A percentile compares a stretch with the other conserved stretches of the same genome.
Conservation (phyloP, 768 basidiomycete species). For the Lepiota brunneoincarnata region DNA sequence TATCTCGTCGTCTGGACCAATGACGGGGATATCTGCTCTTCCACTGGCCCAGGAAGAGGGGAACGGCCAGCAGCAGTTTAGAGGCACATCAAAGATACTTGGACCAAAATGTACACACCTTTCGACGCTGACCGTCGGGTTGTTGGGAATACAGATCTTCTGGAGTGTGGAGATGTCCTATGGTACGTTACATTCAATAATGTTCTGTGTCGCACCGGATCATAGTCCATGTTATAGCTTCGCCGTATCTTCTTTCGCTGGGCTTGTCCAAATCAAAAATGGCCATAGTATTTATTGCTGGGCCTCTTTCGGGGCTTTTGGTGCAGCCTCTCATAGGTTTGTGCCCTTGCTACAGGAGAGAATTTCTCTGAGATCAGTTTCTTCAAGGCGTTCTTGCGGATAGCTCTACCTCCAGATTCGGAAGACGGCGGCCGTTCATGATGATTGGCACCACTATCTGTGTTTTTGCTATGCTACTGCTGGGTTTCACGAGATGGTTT, state of each 20-base stretch:
- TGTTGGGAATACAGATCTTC: conserved; percentile 83
- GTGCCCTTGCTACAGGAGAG: not conserved
- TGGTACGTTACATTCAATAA: conserved; percentile 35
- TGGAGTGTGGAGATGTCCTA: conserved; percentile 98
- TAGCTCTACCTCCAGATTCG: conserved; percentile 78
- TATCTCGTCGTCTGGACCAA: conserved; percentile 18
- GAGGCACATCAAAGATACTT: conserved; percentile 54
- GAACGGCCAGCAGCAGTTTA: conserved; percentile 32
- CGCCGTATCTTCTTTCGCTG: conserved; percentile 87
- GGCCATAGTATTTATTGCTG: conserved; percentile 90
- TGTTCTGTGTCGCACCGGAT: not conserved
- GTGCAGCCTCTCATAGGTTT: conserved; percentile 88
- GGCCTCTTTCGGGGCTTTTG: conserved; percentile 84
- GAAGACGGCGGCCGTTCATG: conserved; percentile 87
- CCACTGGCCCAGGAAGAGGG: conserved; percentile 44
- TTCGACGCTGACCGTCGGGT: conserved; percentile 71
- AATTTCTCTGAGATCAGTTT: conserved; percentile 12
- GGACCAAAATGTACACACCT: conserved; percentile 69
- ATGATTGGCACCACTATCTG: conserved; percentile 65
- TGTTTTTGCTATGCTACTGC: conserved; percentile 68
- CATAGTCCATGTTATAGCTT: conserved; percentile 33
- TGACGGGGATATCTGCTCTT: conserved; percentile 52
- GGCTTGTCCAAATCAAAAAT: conserved; percentile 85
- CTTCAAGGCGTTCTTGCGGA: conserved; percentile 73
- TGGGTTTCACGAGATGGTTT: conserved; percentile 78